Conservation (phyloP, 1,139 yeast species). For the Protomyces inundatus region DNA sequence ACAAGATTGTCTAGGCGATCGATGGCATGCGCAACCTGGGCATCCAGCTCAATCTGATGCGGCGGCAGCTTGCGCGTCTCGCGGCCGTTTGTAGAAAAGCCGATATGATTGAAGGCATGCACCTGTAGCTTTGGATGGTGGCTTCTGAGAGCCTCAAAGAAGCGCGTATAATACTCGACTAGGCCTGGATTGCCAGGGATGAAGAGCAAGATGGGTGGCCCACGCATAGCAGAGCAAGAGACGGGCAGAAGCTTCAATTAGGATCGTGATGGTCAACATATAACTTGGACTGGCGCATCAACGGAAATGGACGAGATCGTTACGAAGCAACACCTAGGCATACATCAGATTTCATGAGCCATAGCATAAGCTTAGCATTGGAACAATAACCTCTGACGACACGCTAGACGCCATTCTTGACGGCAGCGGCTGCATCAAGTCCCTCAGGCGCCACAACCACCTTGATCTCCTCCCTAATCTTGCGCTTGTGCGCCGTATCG, state of each 20-base stretch:
- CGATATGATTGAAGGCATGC: slow-evolving; percentile 1
- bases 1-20: not conserved
- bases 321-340: too few relatives aligned
- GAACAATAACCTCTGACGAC: too few relatives aligned
- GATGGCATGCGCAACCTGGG: slow-evolving; percentile 16
- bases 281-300: too few relatives aligned
- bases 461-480: slow-evolving; percentile 15
- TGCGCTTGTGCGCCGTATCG: slow-evolving; percentile 8
- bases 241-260: too few relatives aligned
- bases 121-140: not conserved
- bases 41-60: slow-evolving; percentile 1
- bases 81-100: not conserved
- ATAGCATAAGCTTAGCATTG: too few relatives aligned
- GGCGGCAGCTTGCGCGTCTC: not conserved
- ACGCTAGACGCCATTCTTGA: too few relatives aligned
- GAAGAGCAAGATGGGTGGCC: slow-evolving; percentile 1
- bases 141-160: not conserved
- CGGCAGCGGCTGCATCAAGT: not conserved
- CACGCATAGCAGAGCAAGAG: too few relatives aligned
- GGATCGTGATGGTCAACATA: too few relatives aligned
- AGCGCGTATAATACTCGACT: slow-evolving; percentile 5
- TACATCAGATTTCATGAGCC: too few relatives aligned
- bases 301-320: too few relatives aligned
- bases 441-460: not conserved
- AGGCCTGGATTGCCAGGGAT: slow-evolving; percentile 25